Conservation (phyloP, 805 yeast species). For the Wickerhamiella cacticola region DNA sequence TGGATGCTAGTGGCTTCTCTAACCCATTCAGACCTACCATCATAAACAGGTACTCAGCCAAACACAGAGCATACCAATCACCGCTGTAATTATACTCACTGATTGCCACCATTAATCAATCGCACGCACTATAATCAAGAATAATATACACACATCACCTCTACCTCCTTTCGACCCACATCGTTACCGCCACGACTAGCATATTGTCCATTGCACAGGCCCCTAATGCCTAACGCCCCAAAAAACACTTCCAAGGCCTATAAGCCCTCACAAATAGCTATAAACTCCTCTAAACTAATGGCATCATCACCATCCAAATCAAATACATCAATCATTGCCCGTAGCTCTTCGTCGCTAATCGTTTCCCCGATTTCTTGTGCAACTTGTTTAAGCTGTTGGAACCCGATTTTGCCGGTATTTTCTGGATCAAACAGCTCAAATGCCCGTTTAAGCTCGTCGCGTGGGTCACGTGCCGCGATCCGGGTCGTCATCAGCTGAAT, state of each 20-base stretch:
- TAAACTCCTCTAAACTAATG: conserved; percentile 35
- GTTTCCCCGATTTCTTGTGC: conserved; percentile 90
- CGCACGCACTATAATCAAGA: too few species aligned
- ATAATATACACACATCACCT: too few species aligned
- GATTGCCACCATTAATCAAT: too few species aligned
- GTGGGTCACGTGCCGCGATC: conserved; percentile 80
- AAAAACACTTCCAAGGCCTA: neutral
- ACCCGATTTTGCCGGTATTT: conserved; percentile 76
- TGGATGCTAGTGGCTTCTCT: too few species aligned
- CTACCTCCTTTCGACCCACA: too few species aligned
- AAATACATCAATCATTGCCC: conserved; percentile 96
- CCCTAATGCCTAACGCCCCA: too few species aligned
- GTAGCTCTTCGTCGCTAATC: conserved; percentile 78
- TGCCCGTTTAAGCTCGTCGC: conserved; percentile 84
- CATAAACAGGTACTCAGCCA: too few species aligned
- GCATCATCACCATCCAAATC: conserved; percentile 95
- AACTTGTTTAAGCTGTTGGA: conserved; percentile 73
- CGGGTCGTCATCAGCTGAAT: conserved; percentile 64
- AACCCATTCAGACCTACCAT: too few species aligned
- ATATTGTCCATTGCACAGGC: too few species aligned
- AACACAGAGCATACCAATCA: too few species aligned
- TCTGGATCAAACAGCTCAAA: conserved; percentile 84
- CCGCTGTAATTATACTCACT: too few species aligned
- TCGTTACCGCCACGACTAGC: too few species aligned
- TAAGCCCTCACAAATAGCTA: conserved; percentile 7